Evolutionary conservation across 1,284 basidiomycete genomes (phyloP), one percentile per base, ranked within the genome.

Genomic region (Tausonia pullulans): DNA sequence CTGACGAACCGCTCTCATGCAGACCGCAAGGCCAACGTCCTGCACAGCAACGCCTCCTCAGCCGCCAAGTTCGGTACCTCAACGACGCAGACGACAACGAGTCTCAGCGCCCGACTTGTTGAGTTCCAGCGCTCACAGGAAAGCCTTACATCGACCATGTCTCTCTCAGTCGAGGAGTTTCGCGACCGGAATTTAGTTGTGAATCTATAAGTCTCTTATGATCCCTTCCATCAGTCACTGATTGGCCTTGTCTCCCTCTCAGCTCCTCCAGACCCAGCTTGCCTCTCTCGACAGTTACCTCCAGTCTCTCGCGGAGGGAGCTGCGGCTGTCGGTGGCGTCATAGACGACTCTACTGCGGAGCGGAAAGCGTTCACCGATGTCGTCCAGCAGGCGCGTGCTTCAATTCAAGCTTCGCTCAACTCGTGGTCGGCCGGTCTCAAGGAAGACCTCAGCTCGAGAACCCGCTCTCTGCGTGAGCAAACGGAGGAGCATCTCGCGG

Each of bases 21-120:
- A 90, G 90, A 88, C 56, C 86, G 91, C 66, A 91, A 90, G 72
- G 78, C 83, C n/a, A 75, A 77, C 39, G 80, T 85, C 3, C 80
- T 92, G 55, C 79, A 78, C 52, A 78, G 82, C 4, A 95, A 93
- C 71, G 78, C 84, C 1, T 81, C 83, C 67, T 79, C 81, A 1
- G 86, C 90, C 7, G 77, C 81, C 0, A 79, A 79, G 41, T 85
- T 88, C 68, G 83, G 85, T 59, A 82, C 80, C 67, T 78, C 79
- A 0, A 79, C 90, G 53, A 75, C 80, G 11, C 75, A 77, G 1
- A 79, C 84, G 62, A 77, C 82, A 13, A 76, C 79, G 13, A 73
- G 78, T 0, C 79, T 94, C 63, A 80, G 82, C 8, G 73, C 79
- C 2, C 82, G 82, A 62, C 79, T 92, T 2, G 79, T 82, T 11